Evolutionary conservation across 495 filamentous ascomycete species (phyloP).

Genomic region (Rostrohypoxylon terebratum): DNA sequence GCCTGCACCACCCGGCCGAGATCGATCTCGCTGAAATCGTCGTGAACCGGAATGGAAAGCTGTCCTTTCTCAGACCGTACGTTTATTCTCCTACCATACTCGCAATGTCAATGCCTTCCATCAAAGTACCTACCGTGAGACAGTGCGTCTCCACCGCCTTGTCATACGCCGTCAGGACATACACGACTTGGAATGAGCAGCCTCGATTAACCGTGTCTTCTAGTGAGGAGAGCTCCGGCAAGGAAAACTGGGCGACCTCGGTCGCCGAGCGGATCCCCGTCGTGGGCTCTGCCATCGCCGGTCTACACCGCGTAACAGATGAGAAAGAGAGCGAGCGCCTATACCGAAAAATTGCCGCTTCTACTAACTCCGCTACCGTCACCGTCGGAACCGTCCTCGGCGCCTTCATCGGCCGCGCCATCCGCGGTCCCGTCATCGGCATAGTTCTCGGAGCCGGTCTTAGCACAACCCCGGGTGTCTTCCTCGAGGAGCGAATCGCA

Average conservation of each 20-base stretch:
- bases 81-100: conserved; percentile 3
- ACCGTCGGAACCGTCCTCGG: conserved; percentile 29
- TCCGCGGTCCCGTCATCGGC: conserved; percentile 25
- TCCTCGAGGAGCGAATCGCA: conserved; percentile 19
- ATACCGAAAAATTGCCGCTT: conserved; percentile 28
- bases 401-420: conserved; percentile 33
- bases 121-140: not conserved
- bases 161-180: not conserved
- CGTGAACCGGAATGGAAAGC: conserved; percentile 30
- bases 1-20: conserved; percentile 29
- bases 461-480: conserved; percentile 9
- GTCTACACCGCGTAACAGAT: conserved; percentile 5
- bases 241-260: conserved; percentile 21
- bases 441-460: conserved; percentile 29
- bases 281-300: conserved; percentile 29
- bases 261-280: conserved; percentile 32
- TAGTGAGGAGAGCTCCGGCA: conserved; percentile 20
- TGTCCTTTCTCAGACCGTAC: conserved; percentile 29
- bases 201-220: conserved; percentile 15
- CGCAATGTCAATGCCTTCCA: not conserved
- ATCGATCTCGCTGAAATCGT: conserved; percentile 28
- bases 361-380: conserved; percentile 23
- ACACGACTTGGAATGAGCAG: conserved; percentile 12
- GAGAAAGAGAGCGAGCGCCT: conserved; percentile 14
- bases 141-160: not conserved